Evolutionary conservation across 1,139 yeast species (phyloP).

Genomic region (Yamadazyma spencermartinsiae): DNA sequence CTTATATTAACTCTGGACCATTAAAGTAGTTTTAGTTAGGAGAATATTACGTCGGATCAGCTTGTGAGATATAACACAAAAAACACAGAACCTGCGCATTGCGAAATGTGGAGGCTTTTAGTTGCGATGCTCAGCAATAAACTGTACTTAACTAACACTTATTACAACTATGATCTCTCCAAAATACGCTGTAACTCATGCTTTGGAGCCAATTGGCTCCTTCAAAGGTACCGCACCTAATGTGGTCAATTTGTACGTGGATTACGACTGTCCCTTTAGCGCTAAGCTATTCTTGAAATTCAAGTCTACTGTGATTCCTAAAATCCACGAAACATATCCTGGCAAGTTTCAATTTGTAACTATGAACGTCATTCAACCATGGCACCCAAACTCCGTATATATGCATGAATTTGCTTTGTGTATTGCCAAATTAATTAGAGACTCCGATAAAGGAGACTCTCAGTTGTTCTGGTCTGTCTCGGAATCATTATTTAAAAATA

Average conservation of each 20-base stretch:
- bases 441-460: conserved; percentile 23
- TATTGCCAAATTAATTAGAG: conserved; percentile 59
- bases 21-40: too few relatives aligned
- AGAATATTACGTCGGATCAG: too few relatives aligned
- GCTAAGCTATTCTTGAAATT: conserved; percentile 63
- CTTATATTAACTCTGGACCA: too few relatives aligned
- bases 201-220: conserved; percentile 24
- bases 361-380: conserved; percentile 76
- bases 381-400: conserved; percentile 76
- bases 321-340: conserved; percentile 46
- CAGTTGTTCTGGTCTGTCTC: conserved; percentile 63
- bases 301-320: conserved; percentile 53
- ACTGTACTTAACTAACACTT: too few relatives aligned
- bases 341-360: conserved; percentile 56
- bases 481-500: conserved; percentile 52
- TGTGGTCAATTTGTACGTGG: conserved; percentile 59
- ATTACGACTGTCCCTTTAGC: conserved; percentile 78
- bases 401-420: conserved; percentile 75
- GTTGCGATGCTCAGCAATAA: not conserved
- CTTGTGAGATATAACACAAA: too few relatives aligned
- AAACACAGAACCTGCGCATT: too few relatives aligned
- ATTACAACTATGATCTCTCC: conserved; percentile 23
- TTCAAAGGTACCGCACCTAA: conserved; percentile 27
- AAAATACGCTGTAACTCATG: conserved; percentile 41
- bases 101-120: too few relatives aligned